Base-by-base conservation (phyloP, 805 yeast genomes). In the Saccharomycodes ludwigii region DNA sequence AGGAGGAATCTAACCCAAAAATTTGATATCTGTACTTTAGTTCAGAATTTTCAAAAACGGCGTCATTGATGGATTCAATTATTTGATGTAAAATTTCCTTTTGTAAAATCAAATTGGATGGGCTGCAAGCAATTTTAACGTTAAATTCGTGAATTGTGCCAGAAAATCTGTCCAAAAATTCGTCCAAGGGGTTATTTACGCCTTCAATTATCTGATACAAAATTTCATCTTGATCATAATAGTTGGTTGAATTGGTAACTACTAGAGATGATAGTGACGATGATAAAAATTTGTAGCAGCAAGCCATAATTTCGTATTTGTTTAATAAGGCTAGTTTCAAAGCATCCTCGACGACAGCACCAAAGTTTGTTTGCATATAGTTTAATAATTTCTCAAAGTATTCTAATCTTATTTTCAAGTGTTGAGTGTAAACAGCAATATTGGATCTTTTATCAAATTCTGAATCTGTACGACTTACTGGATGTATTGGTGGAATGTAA, bases 401-500 rank as follows among this genome's bases (percentile, higher is more conserved):
- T 5, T 54, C 45, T 3, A 62, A 52, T 32, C 93, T 68, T 32
- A 66, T 52, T 4, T 50, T 53, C 22, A 82, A 57, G 35, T 71
- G 76, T 12, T 65, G 68, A 6, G 56, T 60, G 8, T 74, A 42
- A 2, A 76, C 63, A n/a, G n/a, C n/a, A n/a, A n/a, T n/a, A n/a
- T n/a, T n/a, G n/a, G n/a, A n/a, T n/a, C n/a, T n/a, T n/a, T n/a
- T n/a, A n/a, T n/a, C n/a, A n/a, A n/a, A n/a, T 1, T 74, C 65
- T 8, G 18, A 8, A 12, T 25, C 19, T 16, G 4, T 25, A 4
- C 19, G 5, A 10, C 12, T 16, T 3, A 16, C 18, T 15, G 28
- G 28, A 9, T 67, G 53, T 25, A 65, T 53, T 3, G 69, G 61
- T 3, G 83, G 75, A 13, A 77, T 56, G 40, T 73, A 76, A 5